Conservation (phyloP, 495 filamentous ascomycete species). For the Hypoxylon crocopeplum region DNA sequence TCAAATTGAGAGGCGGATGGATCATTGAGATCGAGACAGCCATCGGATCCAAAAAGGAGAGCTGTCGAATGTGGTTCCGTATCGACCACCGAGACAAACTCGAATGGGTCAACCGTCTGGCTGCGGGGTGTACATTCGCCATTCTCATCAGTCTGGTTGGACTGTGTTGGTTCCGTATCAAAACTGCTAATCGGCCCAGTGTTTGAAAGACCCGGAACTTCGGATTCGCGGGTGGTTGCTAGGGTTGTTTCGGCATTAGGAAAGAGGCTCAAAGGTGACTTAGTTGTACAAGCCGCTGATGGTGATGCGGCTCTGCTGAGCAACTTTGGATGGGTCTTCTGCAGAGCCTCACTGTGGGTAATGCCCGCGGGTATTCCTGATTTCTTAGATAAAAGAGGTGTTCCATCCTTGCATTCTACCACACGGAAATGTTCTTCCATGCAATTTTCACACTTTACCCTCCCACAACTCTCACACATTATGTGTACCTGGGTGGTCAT, state of each 20-base stretch:
- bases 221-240: background rate
- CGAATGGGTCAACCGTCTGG: background rate
- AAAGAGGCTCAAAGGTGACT: background rate
- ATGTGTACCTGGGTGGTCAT: too few relatives aligned
- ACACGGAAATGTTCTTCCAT: too few relatives aligned
- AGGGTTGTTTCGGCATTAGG: background rate
- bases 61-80: background rate
- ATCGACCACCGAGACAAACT: background rate
- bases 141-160: background rate
- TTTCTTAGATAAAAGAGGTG: too few relatives aligned
- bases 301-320: slow-evolving; percentile 10
- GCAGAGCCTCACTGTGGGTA: slow-evolving; percentile 19
- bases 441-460: too few relatives aligned
- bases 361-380: too few relatives aligned
- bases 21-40: background rate
- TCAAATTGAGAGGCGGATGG: background rate
- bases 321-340: background rate
- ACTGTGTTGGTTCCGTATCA: background rate
- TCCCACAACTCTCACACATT: too few relatives aligned
- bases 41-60: background rate
- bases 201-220: background rate
- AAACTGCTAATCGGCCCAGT: background rate
- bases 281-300: background rate
- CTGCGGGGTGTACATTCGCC: slow-evolving; percentile 13
- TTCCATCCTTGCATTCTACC: too few relatives aligned